A percentile compares a stretch with the other conserved stretches of the same genome.
phyloP scores from a whole-genome alignment of 2,329 filamentous ascomycete genomes.

The Karstenula rhodostoma region DNA sequence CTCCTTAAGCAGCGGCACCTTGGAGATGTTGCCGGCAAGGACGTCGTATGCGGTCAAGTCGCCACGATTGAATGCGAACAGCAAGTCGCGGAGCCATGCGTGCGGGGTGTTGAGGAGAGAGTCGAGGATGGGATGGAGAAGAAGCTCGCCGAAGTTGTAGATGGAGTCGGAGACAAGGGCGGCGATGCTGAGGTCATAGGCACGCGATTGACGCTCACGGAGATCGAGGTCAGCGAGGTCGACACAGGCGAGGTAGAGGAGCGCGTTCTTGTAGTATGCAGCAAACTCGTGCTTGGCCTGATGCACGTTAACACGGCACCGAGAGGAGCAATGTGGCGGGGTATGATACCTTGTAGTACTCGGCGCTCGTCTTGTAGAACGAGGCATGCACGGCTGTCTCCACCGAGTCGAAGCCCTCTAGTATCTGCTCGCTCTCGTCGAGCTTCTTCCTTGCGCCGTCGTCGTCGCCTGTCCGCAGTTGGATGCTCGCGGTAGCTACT shows the following conservation, averaged over 20 bases:
- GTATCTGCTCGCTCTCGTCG: constrained; percentile 83
- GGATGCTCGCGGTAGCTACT: constrained; percentile 86
- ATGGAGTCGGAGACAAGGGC: constrained; percentile 93
- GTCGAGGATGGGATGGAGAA: constrained; percentile 94
- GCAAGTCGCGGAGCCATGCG: constrained; percentile 90
- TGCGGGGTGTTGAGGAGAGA: constrained; percentile 77
- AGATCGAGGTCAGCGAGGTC: constrained; percentile 77
- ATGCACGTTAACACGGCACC: constrained; percentile 11
- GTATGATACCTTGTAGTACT: constrained; percentile 78
- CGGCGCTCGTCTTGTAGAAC: constrained; percentile 94
- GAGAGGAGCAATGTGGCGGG: not conserved
- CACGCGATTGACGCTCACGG: constrained; percentile 79
- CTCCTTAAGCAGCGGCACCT: constrained; percentile 79
- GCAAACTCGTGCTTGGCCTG: constrained; percentile 88
- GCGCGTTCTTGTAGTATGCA: constrained; percentile 95
- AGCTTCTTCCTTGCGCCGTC: constrained; percentile 87
- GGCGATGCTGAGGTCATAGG: constrained; percentile 91
- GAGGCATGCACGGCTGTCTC: constrained; percentile 95
- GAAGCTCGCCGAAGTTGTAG: constrained; percentile 99
- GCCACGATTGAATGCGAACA: constrained; percentile 97
- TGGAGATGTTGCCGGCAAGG: constrained; percentile 79
- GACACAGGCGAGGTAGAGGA: constrained; percentile 96
- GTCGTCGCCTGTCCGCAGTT: constrained; percentile 79
- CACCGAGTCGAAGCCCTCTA: constrained; percentile 92
- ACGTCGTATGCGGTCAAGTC: constrained; percentile 88